These are phyloP conservation scores for Cytospora chrysosperma DNA, from an alignment of 2,329 filamentous ascomycete species.

Conservation along the genomic window DNA sequence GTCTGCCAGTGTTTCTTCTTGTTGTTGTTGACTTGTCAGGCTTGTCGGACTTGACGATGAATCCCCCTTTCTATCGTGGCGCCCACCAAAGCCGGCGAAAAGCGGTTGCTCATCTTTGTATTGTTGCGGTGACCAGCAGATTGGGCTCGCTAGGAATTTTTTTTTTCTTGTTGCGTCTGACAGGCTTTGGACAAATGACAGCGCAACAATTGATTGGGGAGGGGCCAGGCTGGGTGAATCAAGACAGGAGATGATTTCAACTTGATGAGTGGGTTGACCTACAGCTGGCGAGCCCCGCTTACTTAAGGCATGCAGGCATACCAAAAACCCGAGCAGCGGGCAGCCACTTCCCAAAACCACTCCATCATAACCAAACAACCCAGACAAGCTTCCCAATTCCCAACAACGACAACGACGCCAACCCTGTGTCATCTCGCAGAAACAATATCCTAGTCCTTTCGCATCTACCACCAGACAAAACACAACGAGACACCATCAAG, in stretches of 20 bases:
- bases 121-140: background rate
- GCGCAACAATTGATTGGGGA: background rate
- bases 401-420: slow-evolving; percentile 6
- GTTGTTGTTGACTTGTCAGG: slow-evolving; percentile 15
- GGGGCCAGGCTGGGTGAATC: background rate
- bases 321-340: slow-evolving; percentile 16
- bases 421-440: slow-evolving; percentile 6
- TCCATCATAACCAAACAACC: slow-evolving; percentile 13
- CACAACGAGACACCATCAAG: slow-evolving; percentile 33
- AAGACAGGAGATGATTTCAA: slow-evolving; percentile 8
- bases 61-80: background rate
- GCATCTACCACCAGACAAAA: slow-evolving; percentile 22
- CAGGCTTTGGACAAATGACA: background rate
- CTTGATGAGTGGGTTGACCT: slow-evolving; percentile 10
- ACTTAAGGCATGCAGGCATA: slow-evolving; percentile 23
- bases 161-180: background rate
- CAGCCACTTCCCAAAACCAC: slow-evolving; percentile 18
- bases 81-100: background rate
- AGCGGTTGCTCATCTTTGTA: background rate
- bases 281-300: slow-evolving; percentile 21
- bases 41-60: background rate
- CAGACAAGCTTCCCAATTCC: slow-evolving; percentile 6
- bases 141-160: background rate
- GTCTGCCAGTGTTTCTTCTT: slow-evolving; percentile 9
- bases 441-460: slow-evolving; percentile 9